Conservation (phyloP, 148 eudicot species). For the Polygonum maritimum region DNA sequence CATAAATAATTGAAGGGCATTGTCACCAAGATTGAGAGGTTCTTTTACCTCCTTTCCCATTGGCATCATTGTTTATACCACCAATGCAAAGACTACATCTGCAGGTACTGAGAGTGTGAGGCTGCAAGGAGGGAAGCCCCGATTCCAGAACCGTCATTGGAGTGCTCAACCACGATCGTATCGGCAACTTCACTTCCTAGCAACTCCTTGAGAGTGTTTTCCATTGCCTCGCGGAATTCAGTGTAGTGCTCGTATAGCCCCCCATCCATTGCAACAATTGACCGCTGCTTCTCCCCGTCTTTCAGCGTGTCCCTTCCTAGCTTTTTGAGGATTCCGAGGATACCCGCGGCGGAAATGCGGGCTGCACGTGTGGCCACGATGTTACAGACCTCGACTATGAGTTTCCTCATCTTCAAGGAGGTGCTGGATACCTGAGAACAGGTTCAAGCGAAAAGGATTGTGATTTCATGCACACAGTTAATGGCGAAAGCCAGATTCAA, state of each 20-base stretch:
- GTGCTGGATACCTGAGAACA: conserved; percentile 50
- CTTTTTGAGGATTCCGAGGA: conserved; percentile 72
- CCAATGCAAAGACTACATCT: neutral
- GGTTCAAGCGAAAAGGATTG: neutral
- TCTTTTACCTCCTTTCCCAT: neutral
- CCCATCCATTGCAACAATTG: conserved; percentile 77
- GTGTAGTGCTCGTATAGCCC: conserved; percentile 77
- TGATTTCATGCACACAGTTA: neutral
- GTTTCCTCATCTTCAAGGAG: conserved; percentile 63
- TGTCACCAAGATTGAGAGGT: neutral
- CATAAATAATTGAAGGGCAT: neutral
- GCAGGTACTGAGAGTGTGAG: conserved; percentile 66
- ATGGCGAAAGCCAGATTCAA: neutral
- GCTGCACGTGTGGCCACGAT: conserved; percentile 75
- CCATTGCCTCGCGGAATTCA: conserved; percentile 62
- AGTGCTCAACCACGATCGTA: conserved; percentile 45
- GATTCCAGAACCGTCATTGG: conserved; percentile 82
- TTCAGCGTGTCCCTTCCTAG: conserved; percentile 52
- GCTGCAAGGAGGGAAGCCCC: conserved; percentile 92
- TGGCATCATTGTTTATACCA: neutral
- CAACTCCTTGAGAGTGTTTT: conserved; percentile 62
- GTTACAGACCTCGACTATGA: conserved; percentile 57
- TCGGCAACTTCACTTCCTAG: conserved; percentile 60
- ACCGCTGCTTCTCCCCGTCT: conserved; percentile 45
- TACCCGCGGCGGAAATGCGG: conserved; percentile 81